Percentiles rank a stretch among this genome's conserved stretches.
Conservation (phyloP, 2,329 filamentous ascomycete species). For the Sphaceloma murrayae region DNA sequence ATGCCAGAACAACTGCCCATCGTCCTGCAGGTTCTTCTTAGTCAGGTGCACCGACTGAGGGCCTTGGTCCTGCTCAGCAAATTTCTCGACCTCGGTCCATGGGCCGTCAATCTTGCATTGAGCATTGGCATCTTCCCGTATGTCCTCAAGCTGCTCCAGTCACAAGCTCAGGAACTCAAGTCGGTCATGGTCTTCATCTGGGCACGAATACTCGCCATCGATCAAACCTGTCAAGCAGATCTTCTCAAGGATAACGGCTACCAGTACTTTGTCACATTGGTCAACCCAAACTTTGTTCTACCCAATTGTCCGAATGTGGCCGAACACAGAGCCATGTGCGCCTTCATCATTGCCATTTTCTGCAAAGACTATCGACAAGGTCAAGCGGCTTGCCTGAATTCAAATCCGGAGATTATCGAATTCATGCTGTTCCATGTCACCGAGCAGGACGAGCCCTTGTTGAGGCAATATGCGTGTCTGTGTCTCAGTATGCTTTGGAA, state of each 20-base stretch:
- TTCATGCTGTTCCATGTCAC: slow-evolving; percentile 75
- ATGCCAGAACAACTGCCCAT: slow-evolving; percentile 92
- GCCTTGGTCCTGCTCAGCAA: slow-evolving; percentile 85
- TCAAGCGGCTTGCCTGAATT: slow-evolving; percentile 81
- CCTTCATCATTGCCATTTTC: slow-evolving; percentile 93
- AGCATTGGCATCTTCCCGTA: slow-evolving; percentile 99
- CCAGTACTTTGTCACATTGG: slow-evolving; percentile 88
- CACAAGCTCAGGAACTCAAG: slow-evolving; percentile 86
- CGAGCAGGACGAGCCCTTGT: slow-evolving; percentile 76
- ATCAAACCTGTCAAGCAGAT: slow-evolving; percentile 86
- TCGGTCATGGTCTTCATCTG: slow-evolving; percentile 99
- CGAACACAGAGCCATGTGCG: slow-evolving; percentile 97
- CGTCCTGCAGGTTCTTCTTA: slow-evolving; percentile 87
- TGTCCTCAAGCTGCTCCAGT: slow-evolving; percentile 92
- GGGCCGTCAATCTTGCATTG: slow-evolving; percentile 95
- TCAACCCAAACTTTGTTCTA: slow-evolving; percentile 63
- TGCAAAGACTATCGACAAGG: slow-evolving; percentile 91
- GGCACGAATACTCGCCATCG: slow-evolving; percentile 90
- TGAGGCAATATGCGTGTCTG: slow-evolving; percentile 91
- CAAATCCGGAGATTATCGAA: slow-evolving; percentile 77
- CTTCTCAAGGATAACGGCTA: slow-evolving; percentile 95
- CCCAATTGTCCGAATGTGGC: slow-evolving; percentile 65
- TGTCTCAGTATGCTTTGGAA: slow-evolving; percentile 94
- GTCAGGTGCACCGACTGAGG: slow-evolving; percentile 84
- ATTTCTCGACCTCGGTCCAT: slow-evolving; percentile 90